Evolutionary conservation across 495 filamentous ascomycete species (phyloP), one percentile per base, ranked within the genome.

Genomic region (Podospora pseudocomata): DNA sequence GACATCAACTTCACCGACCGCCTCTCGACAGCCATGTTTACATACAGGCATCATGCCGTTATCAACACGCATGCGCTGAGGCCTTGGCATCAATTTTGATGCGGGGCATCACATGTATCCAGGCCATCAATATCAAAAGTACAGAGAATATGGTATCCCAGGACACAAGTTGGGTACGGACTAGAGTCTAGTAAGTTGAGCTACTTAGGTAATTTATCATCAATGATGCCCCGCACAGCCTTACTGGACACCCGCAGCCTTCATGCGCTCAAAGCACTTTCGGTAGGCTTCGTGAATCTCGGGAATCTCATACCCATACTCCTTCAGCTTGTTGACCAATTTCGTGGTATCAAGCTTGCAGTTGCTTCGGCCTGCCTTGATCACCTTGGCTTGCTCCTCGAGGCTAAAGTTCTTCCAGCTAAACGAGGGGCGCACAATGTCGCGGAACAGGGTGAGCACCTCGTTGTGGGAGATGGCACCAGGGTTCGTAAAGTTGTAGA

Each of bases 401-500:
- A 89, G 73, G 9, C 77, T 84, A 73, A 90, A 90, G 77, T 90
- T 89, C 81, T 86, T 85, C 88, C 88, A 90, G 39, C 80, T 84
- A 68, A 88, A 87, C 54, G 75, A 74, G 6, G 88, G 88, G 16
- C 87, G 81, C 49, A 89, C 83, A 70, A 87, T 84, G 63, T 88
- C 82, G 66, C 84, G 84, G 80, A 88, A 89, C 27, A 90, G 78
- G 6, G 79, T 67, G 49, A 89, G 78, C 30, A 89, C 87, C 77
- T 89, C 88, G 75, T 90, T 90, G 76, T 90, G 87, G 34, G 85
- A 87, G 70, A 89, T 89, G 64, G 86, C 86, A 26, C 87, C 87
- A 13, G 87, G 87, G 76, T 90, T 90, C 59, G 87, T 90, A 78
- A 89, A 85, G 79, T 90, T 89, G 77, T 88, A 88, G 72, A 89